A percentile compares a stretch with the other conserved stretches of the same genome.
These are phyloP conservation scores for Akanthomyces muscarius DNA, from an alignment of 2,329 filamentous ascomycete species.

Conservation along the genomic window DNA sequence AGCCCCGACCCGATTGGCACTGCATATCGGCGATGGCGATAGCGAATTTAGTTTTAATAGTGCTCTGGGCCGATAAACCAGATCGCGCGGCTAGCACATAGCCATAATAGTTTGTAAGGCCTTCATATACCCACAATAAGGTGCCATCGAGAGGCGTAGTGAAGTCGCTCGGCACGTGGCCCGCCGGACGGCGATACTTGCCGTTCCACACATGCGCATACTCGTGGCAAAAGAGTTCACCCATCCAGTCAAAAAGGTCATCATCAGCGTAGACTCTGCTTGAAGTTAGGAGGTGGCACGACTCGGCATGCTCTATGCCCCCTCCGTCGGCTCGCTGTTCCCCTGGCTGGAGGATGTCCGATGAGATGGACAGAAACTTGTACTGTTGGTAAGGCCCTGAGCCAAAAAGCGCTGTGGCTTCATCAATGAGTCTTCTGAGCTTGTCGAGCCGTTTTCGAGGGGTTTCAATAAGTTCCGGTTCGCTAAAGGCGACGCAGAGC, in stretches of 20 bases:
- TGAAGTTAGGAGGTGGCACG: neutral
- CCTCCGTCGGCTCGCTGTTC: neutral
- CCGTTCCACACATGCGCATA: slow-evolving; percentile 18
- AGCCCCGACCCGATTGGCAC: slow-evolving; percentile 11
- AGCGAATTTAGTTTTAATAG: neutral
- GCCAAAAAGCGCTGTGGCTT: slow-evolving; percentile 10
- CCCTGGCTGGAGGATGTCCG: neutral
- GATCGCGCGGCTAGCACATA: slow-evolving; percentile 12
- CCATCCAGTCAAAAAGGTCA: neutral
- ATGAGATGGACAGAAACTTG: neutral
- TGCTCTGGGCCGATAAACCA: neutral
- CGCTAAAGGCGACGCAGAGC: slow-evolving; percentile 14
- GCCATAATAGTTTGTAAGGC: slow-evolving; percentile 18
- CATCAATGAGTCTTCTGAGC: slow-evolving; percentile 3
- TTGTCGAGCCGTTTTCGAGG: slow-evolving; percentile 8
- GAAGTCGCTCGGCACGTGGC: slow-evolving; percentile 15
- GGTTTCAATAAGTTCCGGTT: neutral
- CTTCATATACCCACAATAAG: slow-evolving; percentile 19
- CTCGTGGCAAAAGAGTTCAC: slow-evolving; percentile 14
- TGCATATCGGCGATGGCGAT: neutral
- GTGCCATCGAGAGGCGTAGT: slow-evolving; percentile 15
- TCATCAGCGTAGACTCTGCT: neutral
- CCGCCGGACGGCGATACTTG: slow-evolving; percentile 17
- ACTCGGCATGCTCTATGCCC: slow-evolving; percentile 16
- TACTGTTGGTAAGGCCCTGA: neutral